phyloP scores from a whole-genome alignment of 768 basidiomycete genomes.

The Termitomyces titanicus region DNA sequence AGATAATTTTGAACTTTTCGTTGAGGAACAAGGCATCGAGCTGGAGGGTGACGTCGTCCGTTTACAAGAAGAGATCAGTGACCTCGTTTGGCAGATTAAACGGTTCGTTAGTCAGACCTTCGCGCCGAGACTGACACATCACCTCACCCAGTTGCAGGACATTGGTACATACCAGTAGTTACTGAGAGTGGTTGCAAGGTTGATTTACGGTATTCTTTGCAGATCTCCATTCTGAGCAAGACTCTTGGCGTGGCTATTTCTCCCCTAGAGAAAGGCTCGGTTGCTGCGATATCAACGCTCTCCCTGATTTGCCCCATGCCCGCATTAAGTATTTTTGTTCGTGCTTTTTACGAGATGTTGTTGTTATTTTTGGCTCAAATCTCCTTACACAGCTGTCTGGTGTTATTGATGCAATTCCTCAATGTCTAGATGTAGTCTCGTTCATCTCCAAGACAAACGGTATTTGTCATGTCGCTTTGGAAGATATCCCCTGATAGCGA shows the following conservation, averaged over 20 bases:
- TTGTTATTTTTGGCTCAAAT: neutral
- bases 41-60: slow-evolving; percentile 1
- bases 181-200: neutral
- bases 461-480: neutral
- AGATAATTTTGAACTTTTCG: slow-evolving; percentile 8
- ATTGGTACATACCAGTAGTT: slow-evolving; percentile 1
- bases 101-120: neutral
- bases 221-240: neutral
- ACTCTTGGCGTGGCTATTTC: neutral
- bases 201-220: neutral
- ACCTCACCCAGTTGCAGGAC: neutral
- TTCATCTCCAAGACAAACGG: slow-evolving; percentile 3
- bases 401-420: neutral
- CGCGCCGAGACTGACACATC: neutral
- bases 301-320: neutral
- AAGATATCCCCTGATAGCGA: neutral
- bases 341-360: neutral
- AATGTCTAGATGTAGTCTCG: neutral
- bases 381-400: slow-evolving; percentile 1
- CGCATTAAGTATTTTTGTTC: neutral
- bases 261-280: neutral
- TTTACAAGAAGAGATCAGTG: slow-evolving; percentile 8
- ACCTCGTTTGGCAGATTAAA: slow-evolving; percentile 8
- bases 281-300: slow-evolving; percentile 1
- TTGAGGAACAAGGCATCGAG: slow-evolving; percentile 5